A percentile compares a stretch with the other conserved stretches of the same genome.
Evolutionary conservation across 1,139 yeast genomes (phyloP).

Genomic region (Taiozyma onychis): DNA sequence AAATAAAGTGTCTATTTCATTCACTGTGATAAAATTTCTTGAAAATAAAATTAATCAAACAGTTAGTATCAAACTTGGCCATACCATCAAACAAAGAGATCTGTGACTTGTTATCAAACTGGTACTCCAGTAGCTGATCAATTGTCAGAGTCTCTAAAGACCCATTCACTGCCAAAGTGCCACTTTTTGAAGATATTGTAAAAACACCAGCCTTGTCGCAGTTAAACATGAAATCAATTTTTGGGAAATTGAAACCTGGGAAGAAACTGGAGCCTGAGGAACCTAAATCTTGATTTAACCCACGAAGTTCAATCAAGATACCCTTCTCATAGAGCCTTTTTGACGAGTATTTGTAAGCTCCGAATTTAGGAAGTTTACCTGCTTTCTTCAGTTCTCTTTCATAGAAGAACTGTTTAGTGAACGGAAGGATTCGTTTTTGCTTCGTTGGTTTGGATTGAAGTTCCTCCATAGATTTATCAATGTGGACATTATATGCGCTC

Average conservation of each 20-base stretch:
- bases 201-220: constrained; percentile 73
- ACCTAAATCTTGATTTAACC: constrained; percentile 36
- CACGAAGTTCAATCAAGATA: constrained; percentile 54
- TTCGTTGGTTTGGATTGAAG: constrained; percentile 50
- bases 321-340: constrained; percentile 73
- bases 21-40: constrained; percentile 51
- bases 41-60: constrained; percentile 62
- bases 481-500: constrained; percentile 60
- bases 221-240: constrained; percentile 68
- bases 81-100: constrained; percentile 57
- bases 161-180: constrained; percentile 26
- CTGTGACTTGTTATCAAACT: constrained; percentile 46
- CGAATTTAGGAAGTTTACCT: constrained; percentile 70
- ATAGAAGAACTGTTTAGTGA: constrained; percentile 76
- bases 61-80: constrained; percentile 61
- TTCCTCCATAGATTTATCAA: constrained; percentile 59
- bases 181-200: constrained; percentile 59
- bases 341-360: constrained; percentile 78
- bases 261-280: constrained; percentile 31
- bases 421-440: constrained; percentile 50
- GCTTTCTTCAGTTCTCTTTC: constrained; percentile 61
- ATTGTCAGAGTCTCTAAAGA: constrained; percentile 19
- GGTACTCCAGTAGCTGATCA: constrained; percentile 65
- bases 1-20: background rate
- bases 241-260: constrained; percentile 53